Base-by-base conservation (phyloP, 176 grass and related monocot genomes). In the Panicum miliaceum region DNA sequence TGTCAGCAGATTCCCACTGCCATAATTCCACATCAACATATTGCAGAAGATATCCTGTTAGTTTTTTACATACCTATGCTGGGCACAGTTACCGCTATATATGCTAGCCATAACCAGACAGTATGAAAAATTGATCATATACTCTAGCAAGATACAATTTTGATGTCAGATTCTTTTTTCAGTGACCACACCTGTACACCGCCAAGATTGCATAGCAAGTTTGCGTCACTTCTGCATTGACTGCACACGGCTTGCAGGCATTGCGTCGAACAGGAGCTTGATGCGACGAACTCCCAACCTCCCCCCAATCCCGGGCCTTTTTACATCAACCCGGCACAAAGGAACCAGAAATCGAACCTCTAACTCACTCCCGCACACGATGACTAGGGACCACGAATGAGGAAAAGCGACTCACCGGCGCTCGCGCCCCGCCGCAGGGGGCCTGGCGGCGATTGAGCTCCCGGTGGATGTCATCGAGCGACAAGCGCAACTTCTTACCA, bases 361-460 rank as follows among this genome's bases (percentile, higher is more conserved):
- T 61, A 77, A 6, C 36, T 25, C 26, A 46, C 35, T 52, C 37
- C 35, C 64, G 14, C 36, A 7, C 72, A 68, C 22, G 29, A 75
- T 75, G 38, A 84, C 26, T 4, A 46, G 19, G 18, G 15, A 54
- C 9, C 32, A 57, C 3, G 64, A 2, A 71, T 10, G 20, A 64
- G 45, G 48, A 34, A 71, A 5, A 71, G 43, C 29, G 65, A 22
- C 56, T 64, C 10, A 88, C 86, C 74, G 45, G 43, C 54, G 0
- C 47, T 62, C 6, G 64, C 19, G 34, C 22, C 47, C 53, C 23
- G 36, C 26, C 32, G 35, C 43, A 12, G 36, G 34, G 43, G 42
- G 12, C 3, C 83, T 75, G 8, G 47, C 91, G 91, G 64, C 84
- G 81, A 6, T n/a, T 38, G 37, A 87, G 72, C 81, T 90, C 87